Base-by-base conservation (phyloP, 2,329 filamentous ascomycete genomes). In the Trichoderma semiorbis region DNA sequence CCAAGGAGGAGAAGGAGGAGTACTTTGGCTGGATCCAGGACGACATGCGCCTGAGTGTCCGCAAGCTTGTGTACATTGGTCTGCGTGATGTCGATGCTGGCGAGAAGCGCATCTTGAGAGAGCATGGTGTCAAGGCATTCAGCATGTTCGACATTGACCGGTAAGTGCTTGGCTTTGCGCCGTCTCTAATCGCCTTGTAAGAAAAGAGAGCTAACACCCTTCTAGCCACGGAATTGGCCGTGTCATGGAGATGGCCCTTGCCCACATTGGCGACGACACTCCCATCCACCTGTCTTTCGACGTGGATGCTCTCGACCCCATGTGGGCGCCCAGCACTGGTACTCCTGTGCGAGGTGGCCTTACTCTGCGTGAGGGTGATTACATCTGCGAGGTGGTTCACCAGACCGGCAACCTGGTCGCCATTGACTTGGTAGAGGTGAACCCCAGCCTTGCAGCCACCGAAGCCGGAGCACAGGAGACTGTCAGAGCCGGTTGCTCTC, bases 221-320 rank as follows among this genome's bases (percentile, higher is more conserved):
- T n/a, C n/a, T 32, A 94, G 93, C 69, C 88, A 98, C 79, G 96
- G 96, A 61, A 99, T 99, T 78, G 96, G 96, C 70, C 92, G 92
- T 75, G 94, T 99, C 75, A 94, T 99, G 84, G 96, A 98, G 79
- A 97, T 98, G 95, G 95, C 95, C n/a, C 87, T 99, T 68, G 95
- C 92, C 36, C 95, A 98, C 85, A 97, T 98, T 75, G 96, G 96
- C 76, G 89, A 86, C 78, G 96, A 98, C 80, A 98, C 95, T 0
- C 96, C 96, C 55, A 98, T 99, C 79, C 96, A 99, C 82, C 89
- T 99, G 72, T 97, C 94, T 47, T 98, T 99, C 78, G 96, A 99
- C 80, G 94, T 99, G 76, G 96, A 99, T 81, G 96, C 95, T 28
- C 88, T 98, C 73, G 96, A 99, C 81, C 96, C 96, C 32, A 92